These are phyloP conservation scores for Sarcodon sp. DNA, from an alignment of 768 basidiomycete species.

Conservation along the genomic window DNA sequence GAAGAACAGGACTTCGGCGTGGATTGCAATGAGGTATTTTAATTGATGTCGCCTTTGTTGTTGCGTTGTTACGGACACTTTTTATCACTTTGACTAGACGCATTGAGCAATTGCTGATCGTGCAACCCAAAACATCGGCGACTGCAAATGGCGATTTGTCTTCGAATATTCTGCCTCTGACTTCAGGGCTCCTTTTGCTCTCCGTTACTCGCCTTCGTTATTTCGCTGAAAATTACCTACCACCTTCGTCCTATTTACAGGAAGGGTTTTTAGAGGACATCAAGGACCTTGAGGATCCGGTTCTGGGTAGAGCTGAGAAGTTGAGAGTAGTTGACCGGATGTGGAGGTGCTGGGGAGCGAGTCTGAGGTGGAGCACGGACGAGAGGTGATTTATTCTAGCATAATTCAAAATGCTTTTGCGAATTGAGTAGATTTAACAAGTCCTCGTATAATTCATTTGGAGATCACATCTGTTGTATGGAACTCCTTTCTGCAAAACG, in stretches of 20 bases:
- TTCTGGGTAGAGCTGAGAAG: constrained; percentile 57
- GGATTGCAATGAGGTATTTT: constrained; percentile 57
- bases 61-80: not conserved
- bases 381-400: no score
- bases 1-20: constrained; percentile 38
- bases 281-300: constrained; percentile 65
- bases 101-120: constrained; percentile 55
- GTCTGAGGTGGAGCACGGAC: constrained; percentile 42
- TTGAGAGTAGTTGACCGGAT: constrained; percentile 69
- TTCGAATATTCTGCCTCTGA: constrained; percentile 34
- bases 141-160: constrained; percentile 8
- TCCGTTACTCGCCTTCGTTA: constrained; percentile 54
- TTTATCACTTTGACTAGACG: constrained; percentile 23
- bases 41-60: not conserved
- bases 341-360: constrained; percentile 76
- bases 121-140: constrained; percentile 23
- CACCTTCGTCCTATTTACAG: constrained; percentile 44
- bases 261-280: constrained; percentile 83
- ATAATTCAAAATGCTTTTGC: no score
- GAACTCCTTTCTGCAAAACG: no score
- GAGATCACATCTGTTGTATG: no score
- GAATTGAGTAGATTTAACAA: no score
- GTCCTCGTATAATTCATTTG: no score
- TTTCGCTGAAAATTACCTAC: constrained; percentile 47
- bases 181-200: constrained; percentile 63